Percentiles rank a stretch among this genome's conserved stretches.
Evolutionary conservation across 352 stramenopile genomes (phyloP).

Genomic region (Globisporangium megalacanthum): DNA sequence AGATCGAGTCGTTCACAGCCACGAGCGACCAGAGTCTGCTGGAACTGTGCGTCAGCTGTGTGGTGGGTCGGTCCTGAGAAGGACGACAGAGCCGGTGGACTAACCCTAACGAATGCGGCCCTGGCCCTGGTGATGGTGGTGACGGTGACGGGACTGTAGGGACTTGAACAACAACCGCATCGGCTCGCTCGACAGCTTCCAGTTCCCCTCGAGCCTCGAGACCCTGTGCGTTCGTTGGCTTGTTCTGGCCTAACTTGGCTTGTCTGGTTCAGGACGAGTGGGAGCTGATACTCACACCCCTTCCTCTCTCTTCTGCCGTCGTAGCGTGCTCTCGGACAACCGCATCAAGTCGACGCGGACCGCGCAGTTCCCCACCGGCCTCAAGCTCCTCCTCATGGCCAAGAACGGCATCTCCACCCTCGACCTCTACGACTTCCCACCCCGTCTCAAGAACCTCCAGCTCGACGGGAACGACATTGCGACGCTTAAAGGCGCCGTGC

Average conservation of each 20-base stretch:
- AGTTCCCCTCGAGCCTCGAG: slow-evolving; percentile 21
- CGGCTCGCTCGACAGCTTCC: slow-evolving; percentile 17
- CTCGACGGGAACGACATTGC: slow-evolving; percentile 34
- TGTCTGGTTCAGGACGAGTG: background rate
- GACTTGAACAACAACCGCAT: slow-evolving; percentile 32
- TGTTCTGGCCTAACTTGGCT: background rate
- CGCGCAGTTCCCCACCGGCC: slow-evolving; percentile 9
- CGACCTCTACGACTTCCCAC: slow-evolving; percentile 15
- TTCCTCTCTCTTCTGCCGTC: background rate
- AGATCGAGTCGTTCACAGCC: background rate
- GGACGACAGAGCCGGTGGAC: background rate
- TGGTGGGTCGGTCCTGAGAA: background rate
- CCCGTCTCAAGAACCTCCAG: slow-evolving; percentile 11
- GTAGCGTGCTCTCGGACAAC: slow-evolving; percentile 16
- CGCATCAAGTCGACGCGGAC: slow-evolving; percentile 5
- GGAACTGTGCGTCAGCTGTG: background rate
- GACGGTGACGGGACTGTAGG: slow-evolving; percentile 2
- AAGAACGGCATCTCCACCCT: slow-evolving; percentile 13
- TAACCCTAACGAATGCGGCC: too few relatives aligned
- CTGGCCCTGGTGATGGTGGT: background rate
- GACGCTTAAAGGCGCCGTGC: slow-evolving; percentile 31
- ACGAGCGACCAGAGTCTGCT: background rate
- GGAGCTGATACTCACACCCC: background rate
- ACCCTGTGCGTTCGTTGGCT: slow-evolving; percentile 15
- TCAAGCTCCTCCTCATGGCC: slow-evolving; percentile 8